These are phyloP conservation scores for Taphrina pruni DNA, from an alignment of 1,139 yeast species.

Conservation along the genomic window DNA sequence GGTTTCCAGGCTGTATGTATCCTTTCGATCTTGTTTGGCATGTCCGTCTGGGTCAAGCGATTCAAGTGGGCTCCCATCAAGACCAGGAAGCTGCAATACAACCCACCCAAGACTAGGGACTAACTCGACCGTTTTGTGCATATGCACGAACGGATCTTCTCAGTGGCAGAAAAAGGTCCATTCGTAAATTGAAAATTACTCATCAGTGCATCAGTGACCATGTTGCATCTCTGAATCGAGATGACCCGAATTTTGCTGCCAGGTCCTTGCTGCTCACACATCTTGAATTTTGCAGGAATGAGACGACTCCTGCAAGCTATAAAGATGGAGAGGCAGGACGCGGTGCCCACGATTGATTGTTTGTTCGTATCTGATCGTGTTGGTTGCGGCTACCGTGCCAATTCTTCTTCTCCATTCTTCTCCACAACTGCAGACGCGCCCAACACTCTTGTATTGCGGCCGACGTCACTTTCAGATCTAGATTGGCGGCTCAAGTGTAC, in stretches of 20 bases:
- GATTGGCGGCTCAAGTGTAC: no score
- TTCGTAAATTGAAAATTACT: background rate
- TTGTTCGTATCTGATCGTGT: conserved; percentile 3
- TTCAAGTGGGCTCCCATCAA: conserved; percentile 98
- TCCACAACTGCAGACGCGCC: background rate
- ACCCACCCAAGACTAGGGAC: conserved; percentile 37
- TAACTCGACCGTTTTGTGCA: background rate
- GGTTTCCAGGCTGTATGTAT: conserved; percentile 92
- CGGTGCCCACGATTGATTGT: no score
- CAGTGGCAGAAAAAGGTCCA: background rate
- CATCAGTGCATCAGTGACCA: background rate
- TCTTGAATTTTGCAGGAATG: no score
- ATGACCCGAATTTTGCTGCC: no score
- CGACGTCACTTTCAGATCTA: conserved; percentile 2
- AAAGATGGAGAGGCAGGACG: no score
- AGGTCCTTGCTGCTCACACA: no score
- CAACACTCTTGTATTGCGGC: no score
- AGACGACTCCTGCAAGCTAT: no score
- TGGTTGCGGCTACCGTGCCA: background rate
- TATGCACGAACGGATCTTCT: no score
- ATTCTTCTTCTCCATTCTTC: no score
- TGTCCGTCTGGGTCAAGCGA: conserved; percentile 91
- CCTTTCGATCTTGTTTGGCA: conserved; percentile 76
- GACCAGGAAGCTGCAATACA: conserved; percentile 91
- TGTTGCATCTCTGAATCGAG: background rate